Conservation (phyloP, 2,329 filamentous ascomycete genomes). For the Ophiocordyceps camponoti-rufipedis region DNA sequence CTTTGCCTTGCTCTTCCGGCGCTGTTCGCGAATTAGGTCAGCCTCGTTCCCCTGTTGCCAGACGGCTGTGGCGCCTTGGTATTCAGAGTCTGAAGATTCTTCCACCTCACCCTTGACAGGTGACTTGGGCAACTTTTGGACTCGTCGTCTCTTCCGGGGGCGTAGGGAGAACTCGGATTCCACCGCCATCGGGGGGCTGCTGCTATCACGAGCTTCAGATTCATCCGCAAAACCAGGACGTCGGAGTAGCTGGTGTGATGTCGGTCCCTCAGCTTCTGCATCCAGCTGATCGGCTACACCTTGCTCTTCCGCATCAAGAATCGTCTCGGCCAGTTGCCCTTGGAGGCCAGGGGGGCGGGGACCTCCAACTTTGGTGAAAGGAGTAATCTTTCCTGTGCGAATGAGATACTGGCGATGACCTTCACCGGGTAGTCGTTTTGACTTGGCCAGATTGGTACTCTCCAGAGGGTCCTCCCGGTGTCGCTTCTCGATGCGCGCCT, state of each 20-base stretch:
- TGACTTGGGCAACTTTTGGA: constrained; percentile 17
- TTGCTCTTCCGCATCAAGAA: constrained; percentile 70
- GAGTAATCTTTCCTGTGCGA: constrained; percentile 91
- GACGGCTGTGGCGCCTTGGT: constrained; percentile 12
- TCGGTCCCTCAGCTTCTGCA: constrained; percentile 24
- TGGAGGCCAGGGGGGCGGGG: constrained; percentile 41
- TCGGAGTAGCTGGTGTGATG: constrained; percentile 56
- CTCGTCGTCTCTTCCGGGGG: constrained; percentile 36
- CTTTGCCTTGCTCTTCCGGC: constrained; percentile 24
- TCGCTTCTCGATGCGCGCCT: constrained; percentile 60
- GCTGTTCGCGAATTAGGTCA: constrained; percentile 17
- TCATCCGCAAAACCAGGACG: constrained; percentile 47
- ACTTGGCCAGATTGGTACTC: constrained; percentile 25
- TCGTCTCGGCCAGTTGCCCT: constrained; percentile 55
- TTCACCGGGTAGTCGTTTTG: constrained; percentile 55
- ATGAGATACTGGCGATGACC: constrained; percentile 79
- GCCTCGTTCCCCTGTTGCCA: constrained; percentile 22
- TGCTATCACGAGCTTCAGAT: constrained; percentile 2
- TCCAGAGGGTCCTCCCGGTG: constrained; percentile 33
- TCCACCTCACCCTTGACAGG: constrained; percentile 28
- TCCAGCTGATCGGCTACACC: constrained; percentile 24
- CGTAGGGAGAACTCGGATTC: constrained; percentile 39
- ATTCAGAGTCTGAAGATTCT: constrained; percentile 12
- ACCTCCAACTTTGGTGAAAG: constrained; percentile 64
- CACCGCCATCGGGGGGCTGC: constrained; percentile 7